A percentile compares a stretch with the other conserved stretches of the same genome.
These are phyloP conservation scores for Conticribra guillardii DNA, from an alignment of 108 stramenopile genomes.

Conservation along the genomic window DNA sequence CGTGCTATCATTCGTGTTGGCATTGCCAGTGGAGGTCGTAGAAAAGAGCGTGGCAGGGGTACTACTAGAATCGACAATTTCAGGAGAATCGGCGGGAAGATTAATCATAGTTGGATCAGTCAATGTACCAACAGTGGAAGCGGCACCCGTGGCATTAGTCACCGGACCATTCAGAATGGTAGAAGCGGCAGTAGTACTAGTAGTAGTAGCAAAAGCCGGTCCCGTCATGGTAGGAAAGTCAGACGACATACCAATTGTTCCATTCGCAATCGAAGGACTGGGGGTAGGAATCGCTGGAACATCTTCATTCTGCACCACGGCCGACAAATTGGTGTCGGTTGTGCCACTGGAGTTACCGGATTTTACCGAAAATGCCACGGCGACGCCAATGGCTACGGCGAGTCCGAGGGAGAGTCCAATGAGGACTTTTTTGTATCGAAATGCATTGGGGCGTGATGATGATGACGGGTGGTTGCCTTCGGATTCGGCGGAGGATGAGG, in stretches of 20 bases:
- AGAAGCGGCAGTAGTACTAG: too few species aligned
- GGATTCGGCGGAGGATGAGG: background rate
- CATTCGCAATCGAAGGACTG: too few species aligned
- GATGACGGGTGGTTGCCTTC: background rate
- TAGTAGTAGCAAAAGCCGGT: too few species aligned
- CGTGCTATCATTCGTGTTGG: background rate
- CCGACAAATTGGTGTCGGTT: background rate
- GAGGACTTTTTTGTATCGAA: background rate
- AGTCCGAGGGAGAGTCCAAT: background rate
- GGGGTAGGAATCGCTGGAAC: too few species aligned
- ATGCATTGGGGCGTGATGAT: background rate
- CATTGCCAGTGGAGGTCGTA: background rate
- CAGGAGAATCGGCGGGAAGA: background rate
- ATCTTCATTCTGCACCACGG: background rate
- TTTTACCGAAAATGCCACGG: background rate
- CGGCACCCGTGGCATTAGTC: too few species aligned
- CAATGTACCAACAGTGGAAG: background rate
- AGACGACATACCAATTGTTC: too few species aligned
- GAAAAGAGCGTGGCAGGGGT: background rate
- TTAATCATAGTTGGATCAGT: background rate
- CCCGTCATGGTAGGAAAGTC: too few species aligned
- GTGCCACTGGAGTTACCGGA: background rate
- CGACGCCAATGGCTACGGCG: background rate
- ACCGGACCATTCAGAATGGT: too few species aligned
- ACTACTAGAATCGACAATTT: too few species aligned